Conservation (phyloP, 148 eudicot species). For the Nepenthes gracilis region DNA sequence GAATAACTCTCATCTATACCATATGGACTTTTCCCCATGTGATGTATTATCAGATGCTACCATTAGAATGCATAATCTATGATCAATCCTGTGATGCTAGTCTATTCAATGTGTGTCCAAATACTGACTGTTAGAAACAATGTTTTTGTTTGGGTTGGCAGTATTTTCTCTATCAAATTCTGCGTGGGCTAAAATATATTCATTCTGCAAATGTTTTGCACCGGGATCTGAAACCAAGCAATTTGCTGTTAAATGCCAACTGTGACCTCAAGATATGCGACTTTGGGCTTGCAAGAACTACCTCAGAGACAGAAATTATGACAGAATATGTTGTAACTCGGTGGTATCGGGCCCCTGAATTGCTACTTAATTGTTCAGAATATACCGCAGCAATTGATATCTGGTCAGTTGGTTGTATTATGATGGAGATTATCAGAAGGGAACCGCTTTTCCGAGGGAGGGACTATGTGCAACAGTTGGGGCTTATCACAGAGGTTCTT, state of each 20-base stretch:
- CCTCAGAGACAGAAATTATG: slow-evolving; percentile 88
- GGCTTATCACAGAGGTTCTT: slow-evolving; percentile 72
- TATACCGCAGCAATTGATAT: slow-evolving; percentile 90
- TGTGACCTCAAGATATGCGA: slow-evolving; percentile 98
- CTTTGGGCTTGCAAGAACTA: slow-evolving; percentile 96
- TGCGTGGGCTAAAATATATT: slow-evolving; percentile 78
- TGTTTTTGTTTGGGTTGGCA: slow-evolving; percentile 5
- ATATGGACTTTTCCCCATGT: no score
- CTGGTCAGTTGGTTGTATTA: slow-evolving; percentile 97
- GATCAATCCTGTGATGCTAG: not conserved
- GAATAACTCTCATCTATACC: no score
- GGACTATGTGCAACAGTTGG: slow-evolving; percentile 85
- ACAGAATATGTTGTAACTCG: slow-evolving; percentile 98
- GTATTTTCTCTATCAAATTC: slow-evolving; percentile 89
- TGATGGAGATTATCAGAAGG: slow-evolving; percentile 83
- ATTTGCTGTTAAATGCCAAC: slow-evolving; percentile 84
- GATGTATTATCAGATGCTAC: no score
- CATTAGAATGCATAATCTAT: not conserved
- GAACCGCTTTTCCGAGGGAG: slow-evolving; percentile 89
- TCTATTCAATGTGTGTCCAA: not conserved
- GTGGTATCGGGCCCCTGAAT: slow-evolving; percentile 96
- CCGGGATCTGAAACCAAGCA: slow-evolving; percentile 96
- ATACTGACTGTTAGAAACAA: no score
- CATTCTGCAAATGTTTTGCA: slow-evolving; percentile 95
- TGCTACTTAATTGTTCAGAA: slow-evolving; percentile 89